Evolutionary conservation across 108 stramenopile species (phyloP).

Genomic region (Skeletonema costatum): DNA sequence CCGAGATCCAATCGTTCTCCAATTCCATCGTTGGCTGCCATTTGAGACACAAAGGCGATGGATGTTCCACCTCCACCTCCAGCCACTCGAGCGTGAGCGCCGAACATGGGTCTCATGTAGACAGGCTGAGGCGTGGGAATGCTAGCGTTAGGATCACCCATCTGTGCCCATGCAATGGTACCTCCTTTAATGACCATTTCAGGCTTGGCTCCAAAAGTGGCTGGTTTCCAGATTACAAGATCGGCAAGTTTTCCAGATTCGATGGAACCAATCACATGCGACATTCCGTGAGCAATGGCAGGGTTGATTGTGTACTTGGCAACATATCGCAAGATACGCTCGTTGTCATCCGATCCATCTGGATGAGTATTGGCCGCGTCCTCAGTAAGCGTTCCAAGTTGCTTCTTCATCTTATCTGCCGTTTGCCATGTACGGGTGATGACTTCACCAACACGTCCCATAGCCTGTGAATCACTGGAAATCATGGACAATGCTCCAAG

Average conservation of each 20-base stretch:
- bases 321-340: constrained; percentile 92
- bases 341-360: constrained; percentile 83
- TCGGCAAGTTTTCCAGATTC: constrained; percentile 96
- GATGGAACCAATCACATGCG: constrained; percentile 89
- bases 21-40: constrained; percentile 57
- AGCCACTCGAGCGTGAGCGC: constrained; percentile 59
- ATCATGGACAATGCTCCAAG: constrained; percentile 96
- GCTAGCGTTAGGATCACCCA: constrained; percentile 98
- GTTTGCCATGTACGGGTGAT: constrained; percentile 98
- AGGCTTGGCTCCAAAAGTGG: constrained; percentile 95
- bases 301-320: constrained; percentile 99
- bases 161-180: constrained; percentile 92
- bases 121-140: constrained; percentile 98
- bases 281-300: constrained; percentile 96
- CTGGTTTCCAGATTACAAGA: constrained; percentile 94
- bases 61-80: constrained; percentile 56
- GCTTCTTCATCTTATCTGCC: constrained; percentile 98
- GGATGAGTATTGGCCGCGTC: constrained; percentile 58
- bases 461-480: constrained; percentile 92
- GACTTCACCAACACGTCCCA: constrained; percentile 98
- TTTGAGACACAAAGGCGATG: constrained; percentile 88
- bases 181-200: constrained; percentile 98
- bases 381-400: constrained; percentile 87
- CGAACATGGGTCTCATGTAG: constrained; percentile 97
- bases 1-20: constrained; percentile 71